Base-by-base conservation (phyloP, 768 basidiomycete species). In the Phylloporus sp. region DNA sequence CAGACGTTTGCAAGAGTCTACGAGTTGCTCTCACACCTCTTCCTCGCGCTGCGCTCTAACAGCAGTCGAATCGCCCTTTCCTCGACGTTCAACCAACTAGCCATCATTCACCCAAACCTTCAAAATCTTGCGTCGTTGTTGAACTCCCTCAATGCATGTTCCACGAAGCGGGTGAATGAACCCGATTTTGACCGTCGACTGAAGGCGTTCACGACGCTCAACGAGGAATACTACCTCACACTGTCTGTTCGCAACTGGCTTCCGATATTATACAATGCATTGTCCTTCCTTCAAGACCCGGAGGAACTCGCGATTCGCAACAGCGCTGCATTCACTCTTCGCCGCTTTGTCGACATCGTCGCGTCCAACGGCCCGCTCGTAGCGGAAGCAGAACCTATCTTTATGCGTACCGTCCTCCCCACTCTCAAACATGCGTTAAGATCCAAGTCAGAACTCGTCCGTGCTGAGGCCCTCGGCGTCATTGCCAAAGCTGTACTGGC, bases 161-260 rank as follows among this genome's bases (percentile, higher is more conserved):
- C 94, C 1, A 67, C 68, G 1, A 87, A 83, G 59, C 79, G 93
- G 7, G 68, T 93, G 29, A 92, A 95, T 50, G 94, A 98, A 63
- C 90, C 94, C 3, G 92, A 98, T 67, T 97, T 97, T 57, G 90
- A 95, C 50, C 78, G 82, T 26, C 86, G 97, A 2, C 73, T 98
- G 3, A 66, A 70, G 1, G 93, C 91, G 0, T 97, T 91, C 69
- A 73, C 80, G 1, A 65, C 64, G 12, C 71, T 98, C 44, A 95
- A 93, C 66, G 92, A 94, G 54, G 71, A 66, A 0, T 48, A 77
- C 16, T 80, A 86, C 63, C 56, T 63, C 44, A 67, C 72, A 0
- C 63, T 93, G 3, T 74, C 80, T 0, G 65, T 72, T 2, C 64
- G 73, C 1, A 78, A 88, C 27, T 98, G 95, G 97, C 66, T 87